Evolutionary conservation across 495 filamentous ascomycete species (phyloP).

Genomic region (Aspergillus incahuasiensis): DNA sequence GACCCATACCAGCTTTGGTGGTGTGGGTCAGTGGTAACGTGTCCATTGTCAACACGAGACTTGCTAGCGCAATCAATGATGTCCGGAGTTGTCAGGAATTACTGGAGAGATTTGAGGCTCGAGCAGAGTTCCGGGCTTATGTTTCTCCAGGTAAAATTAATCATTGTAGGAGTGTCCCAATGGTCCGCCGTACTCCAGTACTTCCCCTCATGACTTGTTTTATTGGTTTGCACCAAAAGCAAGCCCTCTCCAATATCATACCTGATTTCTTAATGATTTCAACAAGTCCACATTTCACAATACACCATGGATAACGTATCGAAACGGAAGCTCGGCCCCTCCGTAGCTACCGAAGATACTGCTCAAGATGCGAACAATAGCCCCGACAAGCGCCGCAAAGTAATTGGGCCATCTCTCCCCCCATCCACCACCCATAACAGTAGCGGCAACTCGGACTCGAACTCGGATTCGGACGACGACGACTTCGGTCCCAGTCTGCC

Average conservation of each 20-base stretch:
- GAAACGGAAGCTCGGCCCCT: conserved; percentile 10
- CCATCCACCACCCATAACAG: conserved; percentile 22
- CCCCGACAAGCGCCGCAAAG: conserved; percentile 25
- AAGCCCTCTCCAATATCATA: background rate
- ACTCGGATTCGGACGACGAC: conserved; percentile 37
- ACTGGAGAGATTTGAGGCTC: no score
- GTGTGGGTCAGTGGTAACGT: no score
- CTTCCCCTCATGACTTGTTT: no score
- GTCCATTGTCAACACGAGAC: no score
- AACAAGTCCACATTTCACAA: background rate
- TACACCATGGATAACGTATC: conserved; percentile 14
- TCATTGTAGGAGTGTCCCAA: no score
- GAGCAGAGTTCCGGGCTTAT: no score
- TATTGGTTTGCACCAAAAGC: background rate
- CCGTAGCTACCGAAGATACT: background rate
- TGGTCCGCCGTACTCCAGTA: no score
- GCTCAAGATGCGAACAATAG: background rate
- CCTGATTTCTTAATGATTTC: background rate
- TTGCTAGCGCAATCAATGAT: no score
- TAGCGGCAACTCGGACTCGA: conserved; percentile 13
- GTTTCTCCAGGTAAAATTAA: no score
- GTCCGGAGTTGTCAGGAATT: no score
- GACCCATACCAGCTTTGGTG: no score
- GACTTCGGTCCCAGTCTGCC: conserved; percentile 84
- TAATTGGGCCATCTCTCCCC: conserved; percentile 33